Evolutionary conservation across 371 early-diverging fungal genomes (phyloP), one percentile per base, ranked within the genome.

Genomic region (Mucor piriformis): DNA sequence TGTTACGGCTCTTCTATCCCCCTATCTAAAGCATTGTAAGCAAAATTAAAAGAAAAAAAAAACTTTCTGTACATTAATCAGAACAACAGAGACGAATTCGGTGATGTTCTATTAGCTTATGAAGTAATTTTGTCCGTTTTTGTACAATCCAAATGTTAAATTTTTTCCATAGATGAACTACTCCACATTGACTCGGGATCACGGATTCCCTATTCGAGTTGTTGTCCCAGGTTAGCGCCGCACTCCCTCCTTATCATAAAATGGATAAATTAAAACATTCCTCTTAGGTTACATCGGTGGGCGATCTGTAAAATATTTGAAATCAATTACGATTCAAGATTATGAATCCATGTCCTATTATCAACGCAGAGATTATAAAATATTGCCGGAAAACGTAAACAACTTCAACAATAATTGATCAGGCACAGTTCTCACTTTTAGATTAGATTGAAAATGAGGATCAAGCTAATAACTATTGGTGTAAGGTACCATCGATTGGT

Each of bases 1-100:
- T 82, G 86, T 50, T 95, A 95, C 66, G 94, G 92, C 6, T 86
- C 91, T 24, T 90, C 91, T 5, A 88, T 95, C 24, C 94, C 94
- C 3, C 66, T 92, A 23, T 71, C 81, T 33, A 93, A 90, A 72
- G 94, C 88, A 11, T 67, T 92, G 85, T 82, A 80, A 66, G 78
- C 62, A 42, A 8, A 43, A 6, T 18, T 18, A 18, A 8, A 3
- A 42, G 3, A 3, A 16, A 42, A 42, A 42, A 42, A 42, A 42
- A 27, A 2, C 11, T 13, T 16, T 35, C 35, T 11, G 20, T 54
- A 43, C 6, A 43, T 50, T n/a, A 23, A 18, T 50, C 33, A 27
- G 20, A 23, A 35, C 43, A 27, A 10, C 62, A 85, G 85, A 64
- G 89, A 90, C 57, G 88, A 89, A 24, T 69, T 78, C 46, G 90